These are phyloP conservation scores for Castanea mollissima DNA, from an alignment of 306 rosid species.

Conservation along the genomic window DNA sequence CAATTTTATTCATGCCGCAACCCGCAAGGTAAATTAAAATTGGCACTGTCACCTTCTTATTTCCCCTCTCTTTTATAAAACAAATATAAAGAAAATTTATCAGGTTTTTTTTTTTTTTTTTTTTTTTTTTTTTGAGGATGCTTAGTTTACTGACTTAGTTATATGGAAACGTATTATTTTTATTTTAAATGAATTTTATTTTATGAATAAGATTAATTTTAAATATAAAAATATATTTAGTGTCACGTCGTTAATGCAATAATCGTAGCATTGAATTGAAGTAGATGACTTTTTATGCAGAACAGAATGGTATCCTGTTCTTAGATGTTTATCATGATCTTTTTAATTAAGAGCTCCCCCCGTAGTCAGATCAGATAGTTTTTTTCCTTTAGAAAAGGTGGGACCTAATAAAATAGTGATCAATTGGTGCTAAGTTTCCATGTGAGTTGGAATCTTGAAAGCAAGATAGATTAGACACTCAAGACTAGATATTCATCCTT, in stretches of 20 bases:
- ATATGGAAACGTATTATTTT: no score
- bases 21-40: no score
- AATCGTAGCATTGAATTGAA: background rate
- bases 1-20: background rate
- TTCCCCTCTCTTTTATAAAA: no score
- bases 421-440: slow-evolving; percentile 21
- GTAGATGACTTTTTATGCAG: background rate
- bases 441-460: slow-evolving; percentile 41
- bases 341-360: background rate
- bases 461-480: slow-evolving; percentile 23
- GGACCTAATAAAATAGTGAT: slow-evolving; percentile 23
- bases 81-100: background rate
- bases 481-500: slow-evolving; percentile 32
- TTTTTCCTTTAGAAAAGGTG: slow-evolving; percentile 13
- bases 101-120: background rate
- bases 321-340: background rate
- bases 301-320: background rate
- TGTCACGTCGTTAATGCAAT: no score
- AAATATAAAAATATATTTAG: no score
- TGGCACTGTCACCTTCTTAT: background rate
- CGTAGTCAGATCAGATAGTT: slow-evolving; percentile 10
- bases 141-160: no score
- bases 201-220: no score
- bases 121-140: background rate
- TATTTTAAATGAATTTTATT: no score